A percentile compares a stretch with the other conserved stretches of the same genome.
phyloP scores from a whole-genome alignment of 495 filamentous ascomycete genomes.

The Aspergillus conjunctus region DNA sequence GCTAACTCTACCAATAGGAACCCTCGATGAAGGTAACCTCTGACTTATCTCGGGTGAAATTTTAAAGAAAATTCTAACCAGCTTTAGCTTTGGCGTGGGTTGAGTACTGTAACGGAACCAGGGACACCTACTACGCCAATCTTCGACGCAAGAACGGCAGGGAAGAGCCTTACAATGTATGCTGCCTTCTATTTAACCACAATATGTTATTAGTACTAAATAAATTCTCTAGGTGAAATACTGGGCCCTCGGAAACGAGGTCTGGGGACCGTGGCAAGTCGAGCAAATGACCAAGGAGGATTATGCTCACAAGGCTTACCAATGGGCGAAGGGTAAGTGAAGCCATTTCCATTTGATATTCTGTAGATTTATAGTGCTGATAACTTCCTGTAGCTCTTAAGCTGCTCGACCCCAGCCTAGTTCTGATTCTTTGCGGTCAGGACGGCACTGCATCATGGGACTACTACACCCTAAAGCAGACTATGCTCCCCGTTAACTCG shows the following conservation, averaged over 20 bases:
- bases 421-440: conserved; percentile 71
- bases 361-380: conserved; percentile 1
- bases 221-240: conserved; percentile 53
- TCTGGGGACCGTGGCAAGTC: conserved; percentile 80
- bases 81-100: conserved; percentile 67
- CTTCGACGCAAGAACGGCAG: conserved; percentile 70
- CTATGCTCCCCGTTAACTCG: conserved; percentile 46
- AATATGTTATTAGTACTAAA: conserved; percentile 14
- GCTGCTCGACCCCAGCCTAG: conserved; percentile 67
- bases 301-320: conserved; percentile 73
- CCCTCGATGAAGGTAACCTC: conserved; percentile 65
- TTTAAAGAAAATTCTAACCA: neutral
- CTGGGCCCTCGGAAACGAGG: conserved; percentile 73
- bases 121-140: conserved; percentile 78
- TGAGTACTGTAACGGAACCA: conserved; percentile 76
- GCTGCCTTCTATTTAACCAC: conserved; percentile 2
- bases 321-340: conserved; percentile 68
- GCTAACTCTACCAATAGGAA: conserved; percentile 43
- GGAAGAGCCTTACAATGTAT: conserved; percentile 71
- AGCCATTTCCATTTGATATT: neutral
- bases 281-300: conserved; percentile 72
- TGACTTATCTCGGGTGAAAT: neutral
- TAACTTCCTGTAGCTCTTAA: conserved; percentile 56
- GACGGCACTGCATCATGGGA: conserved; percentile 71
- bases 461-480: conserved; percentile 67